Conservation (phyloP, 768 basidiomycete species). For the Boletellus ananas region DNA sequence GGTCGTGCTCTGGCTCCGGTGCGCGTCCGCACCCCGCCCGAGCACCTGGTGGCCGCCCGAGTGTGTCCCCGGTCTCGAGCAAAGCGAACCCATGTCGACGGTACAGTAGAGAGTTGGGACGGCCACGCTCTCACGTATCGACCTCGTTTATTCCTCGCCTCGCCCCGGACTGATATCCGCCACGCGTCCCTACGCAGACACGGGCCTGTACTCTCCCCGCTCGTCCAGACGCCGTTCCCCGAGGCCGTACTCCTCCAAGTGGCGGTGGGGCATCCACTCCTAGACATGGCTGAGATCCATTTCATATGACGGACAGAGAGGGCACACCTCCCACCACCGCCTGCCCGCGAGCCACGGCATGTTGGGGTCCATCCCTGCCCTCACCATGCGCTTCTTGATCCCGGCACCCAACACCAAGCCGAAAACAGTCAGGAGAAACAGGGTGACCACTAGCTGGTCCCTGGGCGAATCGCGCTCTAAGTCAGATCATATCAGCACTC, state of each 20-base stretch:
- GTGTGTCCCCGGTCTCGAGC: constrained; percentile 46
- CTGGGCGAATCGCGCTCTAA: constrained; percentile 93
- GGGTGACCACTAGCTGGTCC: constrained; percentile 88
- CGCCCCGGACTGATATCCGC: no score
- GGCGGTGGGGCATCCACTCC: constrained; percentile 46
- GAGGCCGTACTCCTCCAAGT: constrained; percentile 50
- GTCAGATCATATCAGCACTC: constrained; percentile 17
- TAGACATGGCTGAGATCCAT: constrained; percentile 20
- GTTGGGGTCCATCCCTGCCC: constrained; percentile 66
- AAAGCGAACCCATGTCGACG: constrained; percentile 50
- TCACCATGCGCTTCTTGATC: constrained; percentile 77
- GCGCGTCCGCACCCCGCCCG: constrained; percentile 30
- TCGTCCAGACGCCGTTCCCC: constrained; percentile 35
- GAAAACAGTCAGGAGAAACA: constrained; percentile 85
- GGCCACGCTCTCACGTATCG: no score
- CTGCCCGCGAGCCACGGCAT: constrained; percentile 60
- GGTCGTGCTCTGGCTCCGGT: constrained; percentile 24
- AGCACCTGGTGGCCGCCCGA: constrained; percentile 49
- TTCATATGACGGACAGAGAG: constrained; percentile 9
- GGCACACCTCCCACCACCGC: constrained; percentile 82
- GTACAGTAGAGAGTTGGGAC: no score
- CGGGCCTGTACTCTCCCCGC: constrained; percentile 45
- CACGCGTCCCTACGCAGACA: constrained; percentile 22
- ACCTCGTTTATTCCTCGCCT: no score
- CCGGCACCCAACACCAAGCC: constrained; percentile 82